Base-by-base conservation (phyloP, 1,284 basidiomycete species). In the Ganoderma resinaceum region DNA sequence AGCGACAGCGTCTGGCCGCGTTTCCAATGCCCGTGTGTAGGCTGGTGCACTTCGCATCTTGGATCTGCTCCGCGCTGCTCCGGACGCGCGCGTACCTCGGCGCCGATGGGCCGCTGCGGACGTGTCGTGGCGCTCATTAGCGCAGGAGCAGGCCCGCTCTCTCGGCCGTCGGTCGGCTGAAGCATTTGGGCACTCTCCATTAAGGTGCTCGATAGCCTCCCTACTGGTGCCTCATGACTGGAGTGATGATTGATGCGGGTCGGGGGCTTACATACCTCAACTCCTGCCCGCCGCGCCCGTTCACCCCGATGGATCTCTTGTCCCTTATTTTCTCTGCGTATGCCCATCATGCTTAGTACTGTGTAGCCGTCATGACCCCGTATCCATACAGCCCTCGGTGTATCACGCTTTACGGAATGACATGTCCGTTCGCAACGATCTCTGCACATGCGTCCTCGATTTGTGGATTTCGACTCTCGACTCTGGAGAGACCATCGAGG, bases 41-140 rank as follows among this genome's bases (percentile, higher is more conserved):
- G 35, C 69, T 57, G 61, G 66, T 57, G 61, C 68, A 57, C 70
- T 65, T 66, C 70, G 71, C 72, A 71, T 74, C 71, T 72, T 73
- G 75, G 72, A 71, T 69, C 63, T 66, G 63, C 68, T 68, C 63
- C 68, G 65, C 69, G 70, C 61, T 70, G 66, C 46, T 65, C 65
- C 72, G 58, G 64, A 63, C 63, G 60, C 62, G 62, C 68, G 73
- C 71, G 61, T 67, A 40, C 67, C 59, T 53, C 65, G 57, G 57
- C 68, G 70, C 66, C 66, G 69, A 61, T 63, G 62, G 46, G 67
- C 66, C 63, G 66, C 67, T 70, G 69, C 67, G 71, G 69, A 62
- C 66, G 65, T 69, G 67, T 66, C 66, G 65, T 69, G 67, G 66
- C 68, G 65, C 65, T 60, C 63, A 58, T 61, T 65, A 63, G 68